These are phyloP conservation scores for Arabidopsis lyrata DNA, from an alignment of 441 rosid species.

Conservation along the genomic window DNA sequence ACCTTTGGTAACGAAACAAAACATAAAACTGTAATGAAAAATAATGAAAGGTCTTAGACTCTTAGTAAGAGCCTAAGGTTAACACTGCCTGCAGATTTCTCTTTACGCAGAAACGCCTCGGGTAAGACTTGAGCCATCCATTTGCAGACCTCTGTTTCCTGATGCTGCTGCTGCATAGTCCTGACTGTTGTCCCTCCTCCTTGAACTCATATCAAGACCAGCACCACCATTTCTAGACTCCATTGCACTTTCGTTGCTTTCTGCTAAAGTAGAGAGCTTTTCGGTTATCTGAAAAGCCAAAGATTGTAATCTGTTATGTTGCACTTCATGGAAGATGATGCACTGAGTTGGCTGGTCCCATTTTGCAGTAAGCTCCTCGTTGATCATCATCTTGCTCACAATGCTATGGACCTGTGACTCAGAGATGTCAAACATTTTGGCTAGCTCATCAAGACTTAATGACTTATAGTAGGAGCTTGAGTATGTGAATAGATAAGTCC, in stretches of 20 bases:
- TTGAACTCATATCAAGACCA: neutral
- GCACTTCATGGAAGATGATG: conserved; percentile 69
- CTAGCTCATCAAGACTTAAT: conserved; percentile 60
- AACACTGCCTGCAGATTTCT: neutral
- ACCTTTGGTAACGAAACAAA: neutral
- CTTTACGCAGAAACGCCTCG: neutral
- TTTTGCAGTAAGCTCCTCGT: conserved; percentile 72
- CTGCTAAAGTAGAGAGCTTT: conserved; percentile 60
- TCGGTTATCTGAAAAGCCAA: conserved; percentile 79
- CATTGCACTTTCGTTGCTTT: conserved; percentile 68
- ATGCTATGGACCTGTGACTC: conserved; percentile 57
- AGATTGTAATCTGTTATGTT: conserved; percentile 67
- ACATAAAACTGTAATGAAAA: neutral
- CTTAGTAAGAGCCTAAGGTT: neutral
- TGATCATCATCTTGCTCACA: conserved; percentile 77
- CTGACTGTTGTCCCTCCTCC: neutral
- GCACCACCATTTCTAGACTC: conserved; percentile 52
- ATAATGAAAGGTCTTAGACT: neutral
- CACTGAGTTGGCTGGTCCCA: conserved; percentile 89
- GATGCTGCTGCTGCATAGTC: neutral
- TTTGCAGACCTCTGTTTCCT: neutral
- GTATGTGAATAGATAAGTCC: conserved; percentile 68
- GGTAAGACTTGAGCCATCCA: conserved; percentile 2
- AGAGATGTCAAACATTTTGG: conserved; percentile 66
- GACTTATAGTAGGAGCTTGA: conserved; percentile 58